A percentile compares a stretch with the other conserved stretches of the same genome.
phyloP scores from a whole-genome alignment of 345 rosid genomes.

The Eucalyptus cladocalyx region DNA sequence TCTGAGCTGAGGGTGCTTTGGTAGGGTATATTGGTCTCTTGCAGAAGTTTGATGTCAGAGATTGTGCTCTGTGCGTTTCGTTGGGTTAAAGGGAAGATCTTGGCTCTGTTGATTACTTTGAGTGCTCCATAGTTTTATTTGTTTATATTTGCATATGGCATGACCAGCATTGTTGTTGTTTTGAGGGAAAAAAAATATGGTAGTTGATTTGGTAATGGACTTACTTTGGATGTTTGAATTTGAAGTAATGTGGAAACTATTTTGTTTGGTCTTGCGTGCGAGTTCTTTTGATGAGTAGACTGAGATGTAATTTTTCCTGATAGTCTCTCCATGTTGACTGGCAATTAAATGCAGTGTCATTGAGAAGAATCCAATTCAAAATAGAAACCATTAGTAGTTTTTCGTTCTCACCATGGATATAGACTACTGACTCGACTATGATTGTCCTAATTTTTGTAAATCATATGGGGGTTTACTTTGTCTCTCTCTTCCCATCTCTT shows the following conservation, averaged over 20 bases:
- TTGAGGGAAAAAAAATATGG: background rate
- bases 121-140: background rate
- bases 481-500: background rate
- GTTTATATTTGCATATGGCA: background rate
- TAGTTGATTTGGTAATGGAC: background rate
- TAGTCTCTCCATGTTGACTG: background rate
- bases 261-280: background rate
- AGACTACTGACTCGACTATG: background rate
- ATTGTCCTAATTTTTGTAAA: background rate
- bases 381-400: background rate
- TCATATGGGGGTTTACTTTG: background rate
- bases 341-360: background rate
- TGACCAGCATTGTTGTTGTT: background rate
- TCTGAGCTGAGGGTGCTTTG: background rate
- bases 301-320: background rate
- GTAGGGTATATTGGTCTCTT: background rate
- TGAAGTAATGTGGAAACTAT: background rate
- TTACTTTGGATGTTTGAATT: background rate
- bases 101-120: background rate
- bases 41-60: background rate
- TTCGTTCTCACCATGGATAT: background rate
- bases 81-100: background rate
- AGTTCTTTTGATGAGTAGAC: background rate
- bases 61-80: background rate
- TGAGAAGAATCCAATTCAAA: background rate